Percentiles rank a stretch among this genome's conserved stretches.
phyloP scores from a whole-genome alignment of 306 rosid genomes.

The Dalbergia cochinchinensis region DNA sequence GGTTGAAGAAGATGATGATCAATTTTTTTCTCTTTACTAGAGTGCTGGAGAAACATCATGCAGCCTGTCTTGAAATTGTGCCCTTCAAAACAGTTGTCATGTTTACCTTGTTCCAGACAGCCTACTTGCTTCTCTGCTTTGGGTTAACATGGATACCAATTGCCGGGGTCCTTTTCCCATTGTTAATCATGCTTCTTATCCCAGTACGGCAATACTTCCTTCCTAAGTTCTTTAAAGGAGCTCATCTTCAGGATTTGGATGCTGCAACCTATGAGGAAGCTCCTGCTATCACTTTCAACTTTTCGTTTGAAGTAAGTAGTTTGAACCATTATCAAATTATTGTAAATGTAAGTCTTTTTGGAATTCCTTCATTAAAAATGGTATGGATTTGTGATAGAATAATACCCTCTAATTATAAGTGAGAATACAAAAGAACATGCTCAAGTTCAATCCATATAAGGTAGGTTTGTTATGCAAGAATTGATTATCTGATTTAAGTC shows the following conservation, averaged over 20 bases:
- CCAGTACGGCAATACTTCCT: conserved; percentile 81
- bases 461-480: not conserved
- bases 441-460: conserved; percentile 15
- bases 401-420: not conserved
- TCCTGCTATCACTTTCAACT: conserved; percentile 69
- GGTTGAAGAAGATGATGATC: conserved; percentile 53
- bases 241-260: conserved; percentile 89
- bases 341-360: not conserved
- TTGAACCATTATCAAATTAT: conserved; percentile 17
- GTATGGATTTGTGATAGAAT: not conserved
- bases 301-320: conserved; percentile 68
- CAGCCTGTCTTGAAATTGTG: conserved; percentile 67
- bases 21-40: conserved; percentile 54
- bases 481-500: not conserved
- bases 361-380: not conserved
- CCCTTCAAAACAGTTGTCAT: conserved; percentile 75
- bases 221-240: conserved; percentile 74
- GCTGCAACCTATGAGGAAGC: conserved; percentile 86
- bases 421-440: conserved; percentile 13
- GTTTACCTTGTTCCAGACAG: conserved; percentile 80
- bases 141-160: conserved; percentile 90
- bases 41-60: conserved; percentile 73
- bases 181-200: conserved; percentile 89
- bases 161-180: conserved; percentile 87
- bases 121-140: conserved; percentile 77